Base-by-base conservation (phyloP, 805 yeast species). In the Cyberlindnera maritima region DNA sequence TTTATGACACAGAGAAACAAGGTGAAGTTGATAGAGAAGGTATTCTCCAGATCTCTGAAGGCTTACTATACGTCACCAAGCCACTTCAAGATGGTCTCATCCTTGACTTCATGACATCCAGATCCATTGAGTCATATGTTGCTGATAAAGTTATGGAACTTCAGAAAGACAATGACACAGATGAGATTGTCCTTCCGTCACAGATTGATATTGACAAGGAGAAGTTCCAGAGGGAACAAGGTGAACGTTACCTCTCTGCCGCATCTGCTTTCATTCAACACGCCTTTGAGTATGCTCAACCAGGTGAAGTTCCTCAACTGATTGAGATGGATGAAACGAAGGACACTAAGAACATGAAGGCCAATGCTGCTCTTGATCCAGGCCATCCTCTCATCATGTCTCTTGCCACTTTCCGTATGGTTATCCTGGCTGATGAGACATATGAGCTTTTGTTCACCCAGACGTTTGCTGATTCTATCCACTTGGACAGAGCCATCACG, bases 331-430 rank as follows among this genome's bases (percentile, higher is more conserved):
- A 65, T 38, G 69, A 65, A 17, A 61, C 60, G 18, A 55, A 57
- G 25, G 62, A 59, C 17, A 39, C 47, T 1, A 56, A 55, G 14
- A 57, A 53, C 34, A 48, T 56, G 36, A 72, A 72, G 23, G 89
- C 88, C 41, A 89, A 90, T 60, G 88, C 81, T 4, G 96, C 96
- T 0, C 68, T 89, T 33, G 88, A 89, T 60, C 96, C 96, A 3
- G 74, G 77, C 28, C 78, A 83, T 28, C 96, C 96, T 1, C 80
- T 84, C 10, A 80, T 70, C 48, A 74, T 91, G 43, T 87, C 85
- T 44, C 69, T 89, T 15, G 88, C 98, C 0, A 90, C 96, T 0
- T 92, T 92, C 68, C 72, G 98, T 52, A 92, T 92, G 99, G 95
- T 94, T 1, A 70, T 94, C 6, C 70, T 92, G 6, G 97, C 98